Evolutionary conservation across 805 yeast species (phyloP).

Genomic region (Saccharomycopsis lassenensis): DNA sequence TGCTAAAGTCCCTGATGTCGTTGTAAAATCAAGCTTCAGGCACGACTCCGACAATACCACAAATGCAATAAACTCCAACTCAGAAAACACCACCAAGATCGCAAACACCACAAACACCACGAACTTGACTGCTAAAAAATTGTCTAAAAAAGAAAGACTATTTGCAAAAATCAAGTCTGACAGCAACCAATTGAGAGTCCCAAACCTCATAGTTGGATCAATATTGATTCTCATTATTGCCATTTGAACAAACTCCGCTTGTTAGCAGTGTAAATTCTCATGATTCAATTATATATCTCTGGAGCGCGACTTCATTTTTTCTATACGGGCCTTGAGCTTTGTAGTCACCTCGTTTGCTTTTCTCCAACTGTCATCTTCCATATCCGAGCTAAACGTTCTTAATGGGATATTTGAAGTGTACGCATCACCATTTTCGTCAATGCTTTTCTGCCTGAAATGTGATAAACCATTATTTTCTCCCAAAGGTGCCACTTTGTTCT

Average conservation of each 20-base stretch:
- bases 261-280: too few relatives aligned
- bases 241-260: too few relatives aligned
- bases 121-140: not conserved
- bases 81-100: not conserved
- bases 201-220: too few relatives aligned
- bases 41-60: too few relatives aligned
- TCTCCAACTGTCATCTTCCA: slow-evolving; percentile 57
- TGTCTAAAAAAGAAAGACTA: not conserved
- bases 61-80: too few relatives aligned
- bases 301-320: slow-evolving; percentile 69
- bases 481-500: slow-evolving; percentile 20
- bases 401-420: too few relatives aligned
- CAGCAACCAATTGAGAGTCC: too few relatives aligned
- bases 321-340: slow-evolving; percentile 77
- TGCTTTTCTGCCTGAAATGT: slow-evolving; percentile 22
- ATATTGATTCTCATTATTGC: too few relatives aligned
- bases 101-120: not conserved
- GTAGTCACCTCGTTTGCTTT: slow-evolving; percentile 85
- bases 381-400: slow-evolving; percentile 16
- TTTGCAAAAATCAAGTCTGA: too few relatives aligned
- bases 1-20: not conserved
- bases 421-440: slow-evolving; percentile 14
- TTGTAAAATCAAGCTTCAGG: not conserved
- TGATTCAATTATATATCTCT: slow-evolving; percentile 21
- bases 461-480: slow-evolving; percentile 9